Evolutionary conservation across 257 asterid species (phyloP).

Genomic region (Primulina eburnea): DNA sequence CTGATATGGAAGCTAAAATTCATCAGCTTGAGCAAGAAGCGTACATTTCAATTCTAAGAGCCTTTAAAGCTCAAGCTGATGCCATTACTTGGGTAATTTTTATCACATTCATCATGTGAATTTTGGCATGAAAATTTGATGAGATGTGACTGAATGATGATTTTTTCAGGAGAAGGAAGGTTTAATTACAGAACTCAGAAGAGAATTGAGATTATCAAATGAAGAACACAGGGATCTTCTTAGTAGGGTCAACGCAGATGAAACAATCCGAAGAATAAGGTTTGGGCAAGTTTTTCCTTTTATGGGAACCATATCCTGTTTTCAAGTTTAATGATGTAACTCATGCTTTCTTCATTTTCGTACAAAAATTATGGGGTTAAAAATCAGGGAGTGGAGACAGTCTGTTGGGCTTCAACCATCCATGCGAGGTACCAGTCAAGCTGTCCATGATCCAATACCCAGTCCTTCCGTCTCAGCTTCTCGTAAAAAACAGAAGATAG

Average conservation of each 20-base stretch:
- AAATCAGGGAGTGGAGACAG: constrained; percentile 64
- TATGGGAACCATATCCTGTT: constrained; percentile 19
- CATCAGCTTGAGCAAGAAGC: constrained; percentile 98
- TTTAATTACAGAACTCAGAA: constrained; percentile 85
- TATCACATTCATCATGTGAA: constrained; percentile 20
- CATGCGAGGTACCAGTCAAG: constrained; percentile 47
- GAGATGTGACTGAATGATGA: constrained; percentile 29
- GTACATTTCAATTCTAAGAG: constrained; percentile 79
- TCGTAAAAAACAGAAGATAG: constrained; percentile 58
- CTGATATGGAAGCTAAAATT: constrained; percentile 75
- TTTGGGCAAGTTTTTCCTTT: constrained; percentile 24
- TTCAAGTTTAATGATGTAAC: constrained; percentile 13
- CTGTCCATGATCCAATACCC: constrained; percentile 50
- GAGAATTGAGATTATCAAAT: constrained; percentile 82
- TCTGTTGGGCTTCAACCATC: constrained; percentile 44
- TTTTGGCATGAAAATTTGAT: constrained; percentile 30
- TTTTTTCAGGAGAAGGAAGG: constrained; percentile 86
- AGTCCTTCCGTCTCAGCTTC: constrained; percentile 75
- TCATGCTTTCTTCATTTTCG: constrained; percentile 7
- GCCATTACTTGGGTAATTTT: constrained; percentile 81
- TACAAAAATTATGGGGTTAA: constrained; percentile 20
- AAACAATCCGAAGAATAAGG: constrained; percentile 78
- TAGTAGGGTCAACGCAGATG: constrained; percentile 74
- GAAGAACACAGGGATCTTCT: constrained; percentile 91
- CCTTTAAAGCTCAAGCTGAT: constrained; percentile 94